phyloP scores from a whole-genome alignment of 2,329 filamentous ascomycete genomes.

The Cryoendolithus antarcticus region DNA sequence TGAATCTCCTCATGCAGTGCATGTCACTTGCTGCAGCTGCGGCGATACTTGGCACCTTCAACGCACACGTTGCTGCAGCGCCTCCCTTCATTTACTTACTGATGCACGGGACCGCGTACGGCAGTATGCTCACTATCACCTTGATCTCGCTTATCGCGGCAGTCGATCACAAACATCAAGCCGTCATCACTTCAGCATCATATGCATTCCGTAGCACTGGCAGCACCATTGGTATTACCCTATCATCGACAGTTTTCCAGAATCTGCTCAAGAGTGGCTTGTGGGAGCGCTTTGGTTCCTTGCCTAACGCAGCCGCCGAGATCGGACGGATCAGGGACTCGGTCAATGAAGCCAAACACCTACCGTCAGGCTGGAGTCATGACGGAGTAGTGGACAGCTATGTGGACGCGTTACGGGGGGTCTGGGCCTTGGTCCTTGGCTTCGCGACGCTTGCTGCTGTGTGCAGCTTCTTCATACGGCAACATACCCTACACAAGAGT shows the following conservation, averaged over 20 bases:
- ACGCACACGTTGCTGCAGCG: slow-evolving; percentile 45
- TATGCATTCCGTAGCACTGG: slow-evolving; percentile 72
- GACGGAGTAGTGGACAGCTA: slow-evolving; percentile 59
- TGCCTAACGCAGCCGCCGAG: slow-evolving; percentile 52
- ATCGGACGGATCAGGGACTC: slow-evolving; percentile 62
- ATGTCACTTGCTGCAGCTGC: slow-evolving; percentile 28
- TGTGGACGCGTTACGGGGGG: slow-evolving; percentile 61
- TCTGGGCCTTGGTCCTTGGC: slow-evolving; percentile 59
- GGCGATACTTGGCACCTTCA: slow-evolving; percentile 34
- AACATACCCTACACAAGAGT: slow-evolving; percentile 66
- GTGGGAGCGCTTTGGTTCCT: slow-evolving; percentile 54
- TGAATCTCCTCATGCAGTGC: slow-evolving; percentile 26
- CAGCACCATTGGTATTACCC: slow-evolving; percentile 58
- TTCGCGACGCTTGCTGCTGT: slow-evolving; percentile 50
- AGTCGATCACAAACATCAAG: slow-evolving; percentile 72
- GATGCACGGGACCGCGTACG: slow-evolving; percentile 61
- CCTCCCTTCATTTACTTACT: slow-evolving; percentile 56
- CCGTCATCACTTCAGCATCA: slow-evolving; percentile 73
- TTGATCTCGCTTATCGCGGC: slow-evolving; percentile 70
- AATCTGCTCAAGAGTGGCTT: slow-evolving; percentile 60
- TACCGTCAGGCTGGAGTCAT: slow-evolving; percentile 55
- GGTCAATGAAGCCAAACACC: slow-evolving; percentile 54
- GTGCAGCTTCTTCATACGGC: slow-evolving; percentile 56
- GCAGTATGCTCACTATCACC: slow-evolving; percentile 69
- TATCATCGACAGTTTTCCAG: slow-evolving; percentile 72